phyloP scores from a whole-genome alignment of 352 stramenopile species.

The Pythium grandisporangium region DNA sequence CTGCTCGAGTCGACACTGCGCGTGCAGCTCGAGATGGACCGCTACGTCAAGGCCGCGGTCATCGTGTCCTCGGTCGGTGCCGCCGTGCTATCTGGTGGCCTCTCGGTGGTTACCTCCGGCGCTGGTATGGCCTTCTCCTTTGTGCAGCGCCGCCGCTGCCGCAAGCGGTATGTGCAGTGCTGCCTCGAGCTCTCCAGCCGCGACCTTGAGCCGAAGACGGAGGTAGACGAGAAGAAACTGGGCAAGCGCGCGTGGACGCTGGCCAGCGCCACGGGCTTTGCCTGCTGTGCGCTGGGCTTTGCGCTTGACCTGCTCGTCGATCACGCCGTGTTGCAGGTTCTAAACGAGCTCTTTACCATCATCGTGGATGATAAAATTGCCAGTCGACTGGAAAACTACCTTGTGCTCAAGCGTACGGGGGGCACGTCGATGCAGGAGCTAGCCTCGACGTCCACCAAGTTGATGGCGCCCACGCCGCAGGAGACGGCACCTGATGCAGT shows the following conservation, averaged over 20 bases:
- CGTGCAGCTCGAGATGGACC: slow-evolving; percentile 18
- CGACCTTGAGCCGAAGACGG: slow-evolving; percentile 1
- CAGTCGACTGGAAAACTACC: not conserved
- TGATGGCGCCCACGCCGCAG: slow-evolving; percentile 6
- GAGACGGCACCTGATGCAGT: not conserved
- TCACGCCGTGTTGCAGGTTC: slow-evolving; percentile 13
- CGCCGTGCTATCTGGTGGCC: slow-evolving; percentile 9
- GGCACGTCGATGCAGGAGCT: not conserved
- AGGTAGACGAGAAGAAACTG: slow-evolving; percentile 7
- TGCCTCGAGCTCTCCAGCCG: slow-evolving; percentile 8
- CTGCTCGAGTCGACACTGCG: slow-evolving; percentile 20
- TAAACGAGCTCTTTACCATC: slow-evolving; percentile 11
- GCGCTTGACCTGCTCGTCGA: slow-evolving; percentile 18
- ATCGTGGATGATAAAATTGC: slow-evolving; percentile 8
- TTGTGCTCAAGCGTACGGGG: not conserved
- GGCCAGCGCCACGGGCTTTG: slow-evolving; percentile 12
- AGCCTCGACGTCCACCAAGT: not conserved
- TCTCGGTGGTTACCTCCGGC: slow-evolving; percentile 12
- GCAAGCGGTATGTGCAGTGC: slow-evolving; percentile 7
- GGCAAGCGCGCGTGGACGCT: slow-evolving; percentile 15
- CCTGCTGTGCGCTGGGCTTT: slow-evolving; percentile 16
- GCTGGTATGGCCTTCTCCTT: slow-evolving; percentile 14
- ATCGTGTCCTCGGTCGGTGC: slow-evolving; percentile 9
- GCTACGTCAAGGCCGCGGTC: slow-evolving; percentile 11
- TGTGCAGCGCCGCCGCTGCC: slow-evolving; percentile 13